Conservation (phyloP, 2,329 filamentous ascomycete genomes). For the Phialocephala subalpina region DNA sequence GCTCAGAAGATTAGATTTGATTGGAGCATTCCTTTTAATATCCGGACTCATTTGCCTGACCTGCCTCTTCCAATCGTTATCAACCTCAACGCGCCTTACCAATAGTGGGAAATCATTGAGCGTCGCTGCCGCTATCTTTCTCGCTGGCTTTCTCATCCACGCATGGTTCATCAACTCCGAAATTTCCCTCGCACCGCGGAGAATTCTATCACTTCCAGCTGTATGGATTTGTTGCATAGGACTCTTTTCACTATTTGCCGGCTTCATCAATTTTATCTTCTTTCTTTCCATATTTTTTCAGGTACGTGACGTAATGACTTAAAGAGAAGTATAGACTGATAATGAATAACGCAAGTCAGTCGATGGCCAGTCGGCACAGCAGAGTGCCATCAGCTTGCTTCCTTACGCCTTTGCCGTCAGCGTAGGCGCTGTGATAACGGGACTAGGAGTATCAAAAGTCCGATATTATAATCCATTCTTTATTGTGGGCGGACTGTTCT, state of each 20-base stretch:
- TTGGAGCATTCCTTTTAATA: constrained; percentile 18
- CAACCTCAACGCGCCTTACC: background rate
- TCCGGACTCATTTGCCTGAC: constrained; percentile 8
- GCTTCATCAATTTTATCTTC: background rate
- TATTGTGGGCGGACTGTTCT: background rate
- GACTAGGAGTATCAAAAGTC: background rate
- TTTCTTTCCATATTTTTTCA: background rate
- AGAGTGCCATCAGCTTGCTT: background rate
- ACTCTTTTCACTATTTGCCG: background rate
- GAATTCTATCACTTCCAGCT: background rate
- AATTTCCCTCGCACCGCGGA: background rate
- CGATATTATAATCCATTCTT: background rate
- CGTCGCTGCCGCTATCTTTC: background rate
- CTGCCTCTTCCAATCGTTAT: background rate
- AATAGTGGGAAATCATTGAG: background rate
- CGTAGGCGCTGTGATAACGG: background rate
- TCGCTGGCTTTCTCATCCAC: background rate
- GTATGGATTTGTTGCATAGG: background rate
- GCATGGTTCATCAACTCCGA: background rate
- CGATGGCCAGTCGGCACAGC: background rate
- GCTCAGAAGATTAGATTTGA: constrained; percentile 16
- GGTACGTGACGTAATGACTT: too few relatives aligned
- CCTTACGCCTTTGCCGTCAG: background rate
- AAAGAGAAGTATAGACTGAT: too few relatives aligned
- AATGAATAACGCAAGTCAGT: background rate